A percentile compares a stretch with the other conserved stretches of the same genome.
These are phyloP conservation scores for Aspergillus ustus DNA, from an alignment of 2,329 filamentous ascomycete genomes.

Conservation along the genomic window DNA sequence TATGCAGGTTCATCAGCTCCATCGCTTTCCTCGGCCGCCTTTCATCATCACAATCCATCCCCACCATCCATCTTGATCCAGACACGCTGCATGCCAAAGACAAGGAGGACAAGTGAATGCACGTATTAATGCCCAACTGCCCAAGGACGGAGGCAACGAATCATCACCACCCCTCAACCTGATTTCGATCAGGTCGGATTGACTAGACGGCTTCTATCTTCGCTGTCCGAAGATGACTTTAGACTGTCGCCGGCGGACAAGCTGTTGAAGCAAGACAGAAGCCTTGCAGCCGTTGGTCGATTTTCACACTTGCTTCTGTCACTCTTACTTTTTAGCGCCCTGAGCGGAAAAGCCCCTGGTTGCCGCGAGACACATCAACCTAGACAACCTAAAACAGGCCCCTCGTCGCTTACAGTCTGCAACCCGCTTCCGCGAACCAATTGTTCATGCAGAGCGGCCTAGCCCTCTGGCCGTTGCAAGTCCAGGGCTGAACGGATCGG, in stretches of 20 bases:
- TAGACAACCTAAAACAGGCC: conserved; percentile 11
- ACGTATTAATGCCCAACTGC: conserved; percentile 52
- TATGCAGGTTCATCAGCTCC: conserved; percentile 25
- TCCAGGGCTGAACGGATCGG: conserved; percentile 25
- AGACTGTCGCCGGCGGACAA: conserved; percentile 12
- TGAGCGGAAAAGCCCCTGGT: conserved; percentile 5
- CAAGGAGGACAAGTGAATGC: conserved; percentile 27
- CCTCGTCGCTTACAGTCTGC: conserved; percentile 21
- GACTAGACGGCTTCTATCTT: conserved; percentile 25
- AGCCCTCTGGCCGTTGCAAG: conserved; percentile 26
- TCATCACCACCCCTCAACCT: conserved; percentile 26
- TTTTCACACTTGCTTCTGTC: conserved; percentile 9
- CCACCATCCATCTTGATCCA: conserved; percentile 16
- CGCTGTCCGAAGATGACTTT: conserved; percentile 31
- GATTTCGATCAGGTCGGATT: conserved; percentile 21
- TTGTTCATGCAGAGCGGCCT: conserved; percentile 38
- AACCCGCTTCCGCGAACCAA: conserved; percentile 23
- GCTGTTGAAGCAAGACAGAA: conserved; percentile 2
- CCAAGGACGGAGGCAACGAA: conserved; percentile 39
- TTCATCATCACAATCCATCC: neutral
- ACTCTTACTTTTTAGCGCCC: conserved; percentile 1
- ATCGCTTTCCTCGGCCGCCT: neutral
- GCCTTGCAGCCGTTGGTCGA: neutral
- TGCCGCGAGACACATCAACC: conserved; percentile 6
- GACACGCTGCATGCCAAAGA: conserved; percentile 26